Conservation (phyloP, 1,139 yeast genomes). For the Pichia inconspicua region DNA sequence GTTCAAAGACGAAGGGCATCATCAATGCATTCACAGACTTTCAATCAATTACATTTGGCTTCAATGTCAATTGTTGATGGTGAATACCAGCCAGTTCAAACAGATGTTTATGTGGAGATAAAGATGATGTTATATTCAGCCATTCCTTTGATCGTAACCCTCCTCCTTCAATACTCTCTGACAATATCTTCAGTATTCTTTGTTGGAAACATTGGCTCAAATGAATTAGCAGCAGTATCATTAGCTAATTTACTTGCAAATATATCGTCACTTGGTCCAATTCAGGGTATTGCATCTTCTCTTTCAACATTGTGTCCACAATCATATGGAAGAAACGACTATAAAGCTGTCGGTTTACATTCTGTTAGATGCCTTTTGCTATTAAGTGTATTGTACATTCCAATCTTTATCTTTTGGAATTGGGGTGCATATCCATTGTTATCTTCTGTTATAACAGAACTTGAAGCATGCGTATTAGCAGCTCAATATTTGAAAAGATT, state of each 20-base stretch:
- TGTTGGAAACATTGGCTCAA: constrained; percentile 77
- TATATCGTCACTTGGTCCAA: constrained; percentile 62
- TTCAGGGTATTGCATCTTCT: constrained; percentile 69
- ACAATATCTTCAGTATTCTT: constrained; percentile 79
- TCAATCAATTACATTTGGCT: constrained; percentile 12
- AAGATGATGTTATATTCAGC: constrained; percentile 40
- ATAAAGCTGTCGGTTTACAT: constrained; percentile 55
- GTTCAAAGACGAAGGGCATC: constrained; percentile 24
- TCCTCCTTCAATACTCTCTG: constrained; percentile 71
- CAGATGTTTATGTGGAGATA: constrained; percentile 37
- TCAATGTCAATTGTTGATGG: constrained; percentile 20
- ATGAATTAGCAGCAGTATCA: constrained; percentile 66
- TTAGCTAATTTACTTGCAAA: constrained; percentile 70
- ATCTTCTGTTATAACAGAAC: constrained; percentile 40
- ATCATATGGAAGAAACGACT: constrained; percentile 63
- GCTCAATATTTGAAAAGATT: constrained; percentile 47
- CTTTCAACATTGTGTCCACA: constrained; percentile 74
- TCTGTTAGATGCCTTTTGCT: constrained; percentile 58
- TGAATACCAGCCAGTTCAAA: constrained; percentile 38
- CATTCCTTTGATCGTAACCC: constrained; percentile 63
- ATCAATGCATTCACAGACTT: constrained; percentile 15
- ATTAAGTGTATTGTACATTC: constrained; percentile 46
- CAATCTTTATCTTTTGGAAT: constrained; percentile 53
- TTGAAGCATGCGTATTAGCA: constrained; percentile 46
- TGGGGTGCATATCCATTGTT: constrained; percentile 43